Conservation (phyloP, 352 stramenopile species). For the Phytophthora pluvialis region DNA sequence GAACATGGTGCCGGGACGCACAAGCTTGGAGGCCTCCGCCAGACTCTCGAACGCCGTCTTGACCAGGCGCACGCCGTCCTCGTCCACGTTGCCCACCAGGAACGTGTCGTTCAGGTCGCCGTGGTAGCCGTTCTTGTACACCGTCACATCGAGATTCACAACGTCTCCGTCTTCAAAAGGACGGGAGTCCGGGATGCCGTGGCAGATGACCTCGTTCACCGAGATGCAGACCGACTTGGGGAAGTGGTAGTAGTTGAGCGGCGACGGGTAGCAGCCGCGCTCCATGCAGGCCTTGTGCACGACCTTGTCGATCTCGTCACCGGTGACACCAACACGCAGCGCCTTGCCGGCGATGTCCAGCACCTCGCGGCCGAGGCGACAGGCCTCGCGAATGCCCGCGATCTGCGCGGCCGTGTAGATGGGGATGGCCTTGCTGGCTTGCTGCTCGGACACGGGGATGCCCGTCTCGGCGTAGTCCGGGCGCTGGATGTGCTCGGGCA, state of each 20-base stretch:
- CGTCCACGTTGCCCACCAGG: conserved; percentile 96
- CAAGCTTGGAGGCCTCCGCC: conserved; percentile 77
- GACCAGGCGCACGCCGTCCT: conserved; percentile 91
- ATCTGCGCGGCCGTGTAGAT: conserved; percentile 96
- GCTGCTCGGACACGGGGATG: conserved; percentile 70
- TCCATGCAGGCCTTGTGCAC: conserved; percentile 95
- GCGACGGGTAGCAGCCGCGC: conserved; percentile 95
- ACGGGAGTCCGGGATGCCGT: conserved; percentile 97
- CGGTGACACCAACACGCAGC: conserved; percentile 92
- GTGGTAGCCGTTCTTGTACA: conserved; percentile 98
- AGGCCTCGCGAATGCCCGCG: conserved; percentile 92
- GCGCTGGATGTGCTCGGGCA: conserved; percentile 80
- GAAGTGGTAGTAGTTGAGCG: conserved; percentile 98
- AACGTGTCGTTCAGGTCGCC: conserved; percentile 99
- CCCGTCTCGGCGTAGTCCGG: conserved; percentile 94
- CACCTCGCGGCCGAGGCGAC: conserved; percentile 91
- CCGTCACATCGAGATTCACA: conserved; percentile 98
- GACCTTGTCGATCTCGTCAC: conserved; percentile 97
- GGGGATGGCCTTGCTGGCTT: conserved; percentile 82
- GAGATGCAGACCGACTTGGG: conserved; percentile 93
- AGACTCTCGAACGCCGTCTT: conserved; percentile 96
- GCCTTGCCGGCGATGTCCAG: conserved; percentile 94
- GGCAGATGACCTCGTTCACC: conserved; percentile 97
- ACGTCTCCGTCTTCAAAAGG: conserved; percentile 97
- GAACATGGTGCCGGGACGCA: conserved; percentile 96